Evolutionary conservation across 1,284 basidiomycete species (phyloP), one percentile per base, ranked within the genome.

Genomic region (Bjerkandera adusta): DNA sequence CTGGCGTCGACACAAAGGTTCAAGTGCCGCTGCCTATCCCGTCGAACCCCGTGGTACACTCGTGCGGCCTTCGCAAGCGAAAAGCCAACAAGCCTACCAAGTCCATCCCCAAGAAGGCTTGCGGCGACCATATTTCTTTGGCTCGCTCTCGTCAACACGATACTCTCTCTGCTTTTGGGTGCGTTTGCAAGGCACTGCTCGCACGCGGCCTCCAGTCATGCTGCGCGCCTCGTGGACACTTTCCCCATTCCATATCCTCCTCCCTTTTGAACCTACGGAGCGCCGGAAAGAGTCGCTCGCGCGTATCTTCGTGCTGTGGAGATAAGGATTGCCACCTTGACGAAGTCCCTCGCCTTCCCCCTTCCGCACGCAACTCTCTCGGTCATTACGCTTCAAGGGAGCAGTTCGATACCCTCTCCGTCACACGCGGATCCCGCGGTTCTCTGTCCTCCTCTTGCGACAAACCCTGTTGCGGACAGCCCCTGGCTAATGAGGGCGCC

Each of bases 161-260:
- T 37, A 61, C 61, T 1, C 52, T 64, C 5, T 43, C 61, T 4
- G 57, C 59, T 25, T 64, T 62, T 34, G 62, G 62, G 3, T 64
- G 62, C 42, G n/a, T 63, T 24, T 63, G 62, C 53, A 59, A 50
- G 49, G 62, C 62, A 2, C 47, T 63, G 44, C 55, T 63, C n/a
- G n/a, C n/a, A n/a, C n/a, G n/a, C n/a, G n/a, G n/a, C n/a, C n/a
- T n/a, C n/a, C 54, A 56, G 41, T 59, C 61, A 7, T 64, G 60
- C 49, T 64, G 62, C 48, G 10, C 54, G 25, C 27, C 49, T 41
- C 44, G 43, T 32, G 4, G 29, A 32, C 39, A 38, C 26, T 22
- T 48, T 43, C 20, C 49, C 42, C 27, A 29, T 34, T 33, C 46
- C 5, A 16, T 18, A n/a, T 38, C 47, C 13, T 5, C 33, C 6